Conservation (phyloP, 2,329 filamentous ascomycete genomes). For the Cylindrodendrum hubeiense region DNA sequence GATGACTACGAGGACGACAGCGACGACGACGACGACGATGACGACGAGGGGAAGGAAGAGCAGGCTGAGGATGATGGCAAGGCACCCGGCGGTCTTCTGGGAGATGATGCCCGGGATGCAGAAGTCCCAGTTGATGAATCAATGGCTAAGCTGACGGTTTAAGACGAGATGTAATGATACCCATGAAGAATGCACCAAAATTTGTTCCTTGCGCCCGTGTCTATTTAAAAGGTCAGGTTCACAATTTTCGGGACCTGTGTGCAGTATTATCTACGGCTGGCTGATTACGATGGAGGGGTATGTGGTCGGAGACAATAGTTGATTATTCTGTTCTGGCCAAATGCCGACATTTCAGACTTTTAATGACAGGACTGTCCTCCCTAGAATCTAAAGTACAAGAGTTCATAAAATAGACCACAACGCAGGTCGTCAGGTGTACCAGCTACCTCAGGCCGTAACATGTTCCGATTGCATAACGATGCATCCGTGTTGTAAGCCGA, state of each 20-base stretch:
- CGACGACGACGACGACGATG: slow-evolving; percentile 44
- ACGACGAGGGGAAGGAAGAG: slow-evolving; percentile 35
- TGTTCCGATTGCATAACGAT: slow-evolving; percentile 50
- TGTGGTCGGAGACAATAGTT: slow-evolving; percentile 28
- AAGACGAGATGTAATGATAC: slow-evolving; percentile 39
- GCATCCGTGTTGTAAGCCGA: slow-evolving; percentile 35
- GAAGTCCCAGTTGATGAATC: slow-evolving; percentile 40
- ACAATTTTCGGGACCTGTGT: neutral
- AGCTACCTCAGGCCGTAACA: slow-evolving; percentile 53
- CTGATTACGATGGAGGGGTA: neutral
- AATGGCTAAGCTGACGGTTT: slow-evolving; percentile 47
- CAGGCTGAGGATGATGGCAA: slow-evolving; percentile 31
- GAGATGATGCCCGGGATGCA: slow-evolving; percentile 32
- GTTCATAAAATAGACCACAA: slow-evolving; percentile 49
- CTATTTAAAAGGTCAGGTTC: neutral
- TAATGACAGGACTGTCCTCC: slow-evolving; percentile 42
- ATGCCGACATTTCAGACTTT: slow-evolving; percentile 37
- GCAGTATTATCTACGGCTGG: neutral
- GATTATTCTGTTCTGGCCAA: slow-evolving; percentile 38
- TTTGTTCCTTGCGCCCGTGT: slow-evolving; percentile 5
- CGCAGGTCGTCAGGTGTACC: slow-evolving; percentile 49
- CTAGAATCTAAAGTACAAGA: slow-evolving; percentile 57
- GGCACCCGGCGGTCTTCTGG: slow-evolving; percentile 36
- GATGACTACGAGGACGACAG: slow-evolving; percentile 47
- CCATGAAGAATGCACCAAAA: slow-evolving; percentile 29